Percentiles rank a stretch among this genome's conserved stretches.
phyloP scores from a whole-genome alignment of 257 asterid species.

The Dorcoceras hygrometricum region DNA sequence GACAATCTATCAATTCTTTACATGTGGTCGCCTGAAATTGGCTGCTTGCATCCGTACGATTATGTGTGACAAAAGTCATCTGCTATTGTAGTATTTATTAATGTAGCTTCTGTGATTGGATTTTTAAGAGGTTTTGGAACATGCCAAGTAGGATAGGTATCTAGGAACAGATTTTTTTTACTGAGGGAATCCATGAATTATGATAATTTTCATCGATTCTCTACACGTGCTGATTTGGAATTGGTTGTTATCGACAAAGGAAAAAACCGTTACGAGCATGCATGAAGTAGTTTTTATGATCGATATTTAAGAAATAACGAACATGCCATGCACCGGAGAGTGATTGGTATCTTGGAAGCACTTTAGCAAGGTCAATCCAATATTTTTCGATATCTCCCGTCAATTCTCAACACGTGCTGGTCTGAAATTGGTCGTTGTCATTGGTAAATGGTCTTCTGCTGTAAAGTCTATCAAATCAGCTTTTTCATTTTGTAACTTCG shows the following conservation, averaged over 20 bases:
- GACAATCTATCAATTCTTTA: conserved; percentile 8
- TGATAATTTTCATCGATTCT: neutral
- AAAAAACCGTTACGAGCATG: neutral
- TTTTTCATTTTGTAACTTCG: neutral
- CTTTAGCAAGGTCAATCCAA: neutral
- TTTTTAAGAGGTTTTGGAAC: neutral
- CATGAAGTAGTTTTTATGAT: no score
- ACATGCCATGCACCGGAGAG: neutral
- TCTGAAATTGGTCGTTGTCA: neutral
- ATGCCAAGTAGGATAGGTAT: neutral
- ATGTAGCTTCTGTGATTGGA: neutral
- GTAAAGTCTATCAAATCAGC: neutral
- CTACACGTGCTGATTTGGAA: neutral
- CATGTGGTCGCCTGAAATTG: conserved; percentile 5
- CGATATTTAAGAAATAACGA: neutral
- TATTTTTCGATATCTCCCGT: neutral
- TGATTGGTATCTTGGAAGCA: neutral
- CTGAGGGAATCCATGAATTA: neutral
- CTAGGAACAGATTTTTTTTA: neutral
- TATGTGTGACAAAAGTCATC: conserved; percentile 3
- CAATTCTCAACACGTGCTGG: neutral
- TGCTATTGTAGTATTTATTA: conserved; percentile 10
- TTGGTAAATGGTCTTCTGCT: neutral
- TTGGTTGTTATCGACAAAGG: neutral
- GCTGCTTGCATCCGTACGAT: neutral